Base-by-base conservation (phyloP, 202 grass and related monocot species). In the Miscanthus sacchariflorus region DNA sequence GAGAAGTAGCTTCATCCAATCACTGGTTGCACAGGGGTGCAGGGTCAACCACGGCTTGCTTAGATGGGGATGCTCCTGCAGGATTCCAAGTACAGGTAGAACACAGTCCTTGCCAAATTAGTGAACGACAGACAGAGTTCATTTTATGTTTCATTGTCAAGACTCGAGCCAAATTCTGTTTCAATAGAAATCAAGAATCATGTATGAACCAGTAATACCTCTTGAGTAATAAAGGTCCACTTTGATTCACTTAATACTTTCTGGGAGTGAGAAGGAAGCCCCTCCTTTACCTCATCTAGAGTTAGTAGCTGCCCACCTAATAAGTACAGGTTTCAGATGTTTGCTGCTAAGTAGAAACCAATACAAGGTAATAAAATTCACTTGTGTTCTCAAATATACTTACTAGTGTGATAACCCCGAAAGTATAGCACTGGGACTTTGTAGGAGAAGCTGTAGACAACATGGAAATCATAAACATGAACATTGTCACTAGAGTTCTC, bases 11-110 rank as follows among this genome's bases (percentile, higher is more conserved):
- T 93, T 96, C 94, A 99, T 95, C 91, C 91, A 99, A 9, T 97
- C 93, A 68, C 91, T 86, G 21, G 90, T 99, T 84, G 91, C 97
- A 81, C 97, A 99, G 24, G 97, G 97, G 74, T 99, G 97, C 80
- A 99, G 84, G 65, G 90, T 95, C 84, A 92, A 92, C 94, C 97
- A 99, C 71, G 92, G 92, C 52, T 87, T 89, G 87, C 88, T 88
- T 65, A 96, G 86, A 76, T 99, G 90, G 66, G 97, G 94, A 91
- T 99, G 97, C 80, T 99, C 97, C 97, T 95, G 89, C 65, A 93
- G 64, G 33, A 81, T 67, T 76, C 40, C 48, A 86, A 77, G 69
- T 24, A 24, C 36, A 10, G 42, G 38, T 46, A 61, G 14, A 70
- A 66, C 76, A 13, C 61, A 78, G 24, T 18, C 7, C 46, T 90